A percentile compares a stretch with the other conserved stretches of the same genome.
Conservation (phyloP, 768 basidiomycete species). For the Pisolithus sp. region DNA sequence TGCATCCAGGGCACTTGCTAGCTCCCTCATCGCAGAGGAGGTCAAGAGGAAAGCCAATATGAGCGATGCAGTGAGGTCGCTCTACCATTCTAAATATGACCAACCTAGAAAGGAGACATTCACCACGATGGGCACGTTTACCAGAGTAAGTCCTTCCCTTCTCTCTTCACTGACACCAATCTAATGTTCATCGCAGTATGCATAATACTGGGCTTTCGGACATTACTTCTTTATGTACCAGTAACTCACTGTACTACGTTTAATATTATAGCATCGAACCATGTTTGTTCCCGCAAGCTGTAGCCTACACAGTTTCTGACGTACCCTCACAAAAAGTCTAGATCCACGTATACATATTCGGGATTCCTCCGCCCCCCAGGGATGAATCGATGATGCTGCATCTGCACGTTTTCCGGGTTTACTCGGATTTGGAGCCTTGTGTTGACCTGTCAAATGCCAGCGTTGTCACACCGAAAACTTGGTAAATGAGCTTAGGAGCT, state of each 20-base stretch:
- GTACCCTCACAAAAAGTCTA: too few relatives aligned
- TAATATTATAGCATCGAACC: neutral
- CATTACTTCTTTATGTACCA: neutral
- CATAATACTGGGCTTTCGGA: neutral
- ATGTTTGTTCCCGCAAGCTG: neutral
- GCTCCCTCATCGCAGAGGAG: slow-evolving; percentile 74
- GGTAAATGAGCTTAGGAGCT: too few relatives aligned
- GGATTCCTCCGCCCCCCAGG: too few relatives aligned
- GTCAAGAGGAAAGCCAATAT: slow-evolving; percentile 75
- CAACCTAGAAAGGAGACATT: slow-evolving; percentile 74
- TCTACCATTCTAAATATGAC: slow-evolving; percentile 57
- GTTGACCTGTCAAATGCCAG: too few relatives aligned
- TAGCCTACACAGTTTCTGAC: too few relatives aligned
- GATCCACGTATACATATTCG: too few relatives aligned
- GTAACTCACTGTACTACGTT: neutral
- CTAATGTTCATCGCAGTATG: slow-evolving; percentile 2
- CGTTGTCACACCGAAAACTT: too few relatives aligned
- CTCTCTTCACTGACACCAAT: neutral
- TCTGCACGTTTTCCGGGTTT: too few relatives aligned
- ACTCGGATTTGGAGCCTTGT: too few relatives aligned
- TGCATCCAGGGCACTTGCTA: slow-evolving; percentile 60
- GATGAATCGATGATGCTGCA: too few relatives aligned
- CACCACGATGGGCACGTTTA: slow-evolving; percentile 90
- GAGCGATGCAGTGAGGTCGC: slow-evolving; percentile 79
- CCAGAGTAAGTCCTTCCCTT: slow-evolving; percentile 53